A percentile compares a stretch with the other conserved stretches of the same genome.
Conservation (phyloP, 352 stramenopile species). For the Globisporangium orthogonon region DNA sequence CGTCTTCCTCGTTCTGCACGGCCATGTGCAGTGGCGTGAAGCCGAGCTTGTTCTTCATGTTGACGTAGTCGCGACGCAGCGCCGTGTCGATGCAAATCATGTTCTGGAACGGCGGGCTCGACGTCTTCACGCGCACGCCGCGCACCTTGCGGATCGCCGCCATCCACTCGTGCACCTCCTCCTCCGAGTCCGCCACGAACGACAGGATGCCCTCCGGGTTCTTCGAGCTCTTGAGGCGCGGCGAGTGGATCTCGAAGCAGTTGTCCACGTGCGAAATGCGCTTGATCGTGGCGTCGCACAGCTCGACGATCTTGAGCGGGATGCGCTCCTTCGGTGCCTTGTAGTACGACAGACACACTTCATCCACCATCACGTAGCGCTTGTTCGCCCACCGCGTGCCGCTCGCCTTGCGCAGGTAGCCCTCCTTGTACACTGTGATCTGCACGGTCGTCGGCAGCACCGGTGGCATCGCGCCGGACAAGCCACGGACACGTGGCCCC, state of each 20-base stretch:
- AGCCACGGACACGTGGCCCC: constrained; percentile 23
- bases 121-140: constrained; percentile 69
- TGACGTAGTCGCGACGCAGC: constrained; percentile 77
- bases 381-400: constrained; percentile 80
- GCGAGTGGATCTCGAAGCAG: constrained; percentile 84
- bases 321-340: constrained; percentile 81
- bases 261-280: constrained; percentile 77
- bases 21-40: constrained; percentile 76
- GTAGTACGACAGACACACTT: constrained; percentile 82
- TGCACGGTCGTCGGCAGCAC: constrained; percentile 66
- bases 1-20: constrained; percentile 85
- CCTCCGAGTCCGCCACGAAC: constrained; percentile 79
- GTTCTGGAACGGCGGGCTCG: constrained; percentile 67
- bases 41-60: constrained; percentile 83
- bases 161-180: constrained; percentile 87
- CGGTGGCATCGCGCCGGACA: constrained; percentile 43
- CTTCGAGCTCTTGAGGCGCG: constrained; percentile 77
- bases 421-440: constrained; percentile 76
- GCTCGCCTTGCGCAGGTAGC: constrained; percentile 78
- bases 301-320: constrained; percentile 78
- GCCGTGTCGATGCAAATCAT: constrained; percentile 88
- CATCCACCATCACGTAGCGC: constrained; percentile 85
- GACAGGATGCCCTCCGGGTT: constrained; percentile 77
- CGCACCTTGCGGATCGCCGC: constrained; percentile 78
- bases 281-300: constrained; percentile 77